Conservation (phyloP, 1,284 basidiomycete genomes). For the Trametes sp. region DNA sequence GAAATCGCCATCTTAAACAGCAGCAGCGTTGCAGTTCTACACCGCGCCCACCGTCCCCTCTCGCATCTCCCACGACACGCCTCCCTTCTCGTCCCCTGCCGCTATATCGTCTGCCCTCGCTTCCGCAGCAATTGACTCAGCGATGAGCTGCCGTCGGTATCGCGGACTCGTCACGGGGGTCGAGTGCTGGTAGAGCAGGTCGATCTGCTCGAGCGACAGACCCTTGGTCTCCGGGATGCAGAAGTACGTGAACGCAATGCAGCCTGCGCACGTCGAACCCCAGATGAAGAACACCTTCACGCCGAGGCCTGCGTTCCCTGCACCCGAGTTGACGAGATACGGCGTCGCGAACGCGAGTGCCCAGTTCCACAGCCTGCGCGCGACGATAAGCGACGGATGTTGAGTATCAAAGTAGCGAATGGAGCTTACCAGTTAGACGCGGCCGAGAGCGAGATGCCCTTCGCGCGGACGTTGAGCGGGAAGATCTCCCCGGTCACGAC, state of each 20-base stretch:
- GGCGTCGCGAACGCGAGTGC: slow-evolving; percentile 59
- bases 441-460: slow-evolving; percentile 76
- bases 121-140: slow-evolving; percentile 23
- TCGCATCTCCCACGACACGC: not conserved
- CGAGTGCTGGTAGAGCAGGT: slow-evolving; percentile 39
- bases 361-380: slow-evolving; percentile 46
- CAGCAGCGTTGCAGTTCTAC: not conserved
- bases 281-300: slow-evolving; percentile 92
- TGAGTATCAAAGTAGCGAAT: slow-evolving; percentile 66
- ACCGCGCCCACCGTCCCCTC: not conserved
- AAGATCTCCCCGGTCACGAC: slow-evolving; percentile 79
- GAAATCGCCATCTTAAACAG: no score
- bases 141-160: slow-evolving; percentile 50
- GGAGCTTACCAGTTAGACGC: slow-evolving; percentile 57
- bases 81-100: not conserved
- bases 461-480: slow-evolving; percentile 77
- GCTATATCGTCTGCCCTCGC: not conserved
- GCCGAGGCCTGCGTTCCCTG: slow-evolving; percentile 45
- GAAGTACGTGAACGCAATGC: slow-evolving; percentile 82
- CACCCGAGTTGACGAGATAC: slow-evolving; percentile 65
- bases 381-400: slow-evolving; percentile 65
- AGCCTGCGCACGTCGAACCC: slow-evolving; percentile 76
- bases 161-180: slow-evolving; percentile 50
- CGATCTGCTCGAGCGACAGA: slow-evolving; percentile 74
- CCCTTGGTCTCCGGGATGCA: slow-evolving; percentile 79